Percentiles rank a stretch among this genome's conserved stretches.
Evolutionary conservation across 1,284 basidiomycete genomes (phyloP).

Genomic region (Leccinum cinnamomeum): DNA sequence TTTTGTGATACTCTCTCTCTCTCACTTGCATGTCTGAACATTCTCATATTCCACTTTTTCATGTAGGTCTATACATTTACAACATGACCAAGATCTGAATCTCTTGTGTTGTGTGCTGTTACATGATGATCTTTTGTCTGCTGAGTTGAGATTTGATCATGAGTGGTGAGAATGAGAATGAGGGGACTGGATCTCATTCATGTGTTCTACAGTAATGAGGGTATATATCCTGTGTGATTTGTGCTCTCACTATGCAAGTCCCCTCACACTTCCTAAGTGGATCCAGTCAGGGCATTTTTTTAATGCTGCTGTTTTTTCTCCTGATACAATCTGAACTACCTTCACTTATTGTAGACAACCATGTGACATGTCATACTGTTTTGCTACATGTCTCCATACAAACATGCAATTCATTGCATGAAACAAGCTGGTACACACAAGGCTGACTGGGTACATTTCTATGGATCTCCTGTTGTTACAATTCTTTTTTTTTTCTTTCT

Average conservation of each 20-base stretch:
- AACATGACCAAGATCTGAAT: not conserved
- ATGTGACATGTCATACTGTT: no score
- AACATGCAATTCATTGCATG: no score
- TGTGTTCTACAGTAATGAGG: not conserved
- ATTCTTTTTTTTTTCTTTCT: not conserved
- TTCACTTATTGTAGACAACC: not conserved
- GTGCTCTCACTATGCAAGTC: no score
- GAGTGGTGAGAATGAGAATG: no score
- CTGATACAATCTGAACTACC: not conserved
- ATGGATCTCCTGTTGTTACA: not conserved
- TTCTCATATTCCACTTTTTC: not conserved
- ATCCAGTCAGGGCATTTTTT: no score
- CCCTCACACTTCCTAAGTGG: no score
- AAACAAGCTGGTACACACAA: not conserved
- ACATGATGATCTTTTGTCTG: not conserved
- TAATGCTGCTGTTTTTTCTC: accelerated
- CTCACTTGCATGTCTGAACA: not conserved
- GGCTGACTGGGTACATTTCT: not conserved
- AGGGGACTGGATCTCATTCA: not conserved
- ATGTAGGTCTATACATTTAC: not conserved
- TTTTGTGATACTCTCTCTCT: slow-evolving; percentile 3
- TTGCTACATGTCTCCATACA: no score
- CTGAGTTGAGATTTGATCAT: accelerated
- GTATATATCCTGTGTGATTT: no score
- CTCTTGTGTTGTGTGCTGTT: not conserved